Evolutionary conservation across 2,329 filamentous ascomycete genomes (phyloP).

Genomic region (Helotiales sp.): DNA sequence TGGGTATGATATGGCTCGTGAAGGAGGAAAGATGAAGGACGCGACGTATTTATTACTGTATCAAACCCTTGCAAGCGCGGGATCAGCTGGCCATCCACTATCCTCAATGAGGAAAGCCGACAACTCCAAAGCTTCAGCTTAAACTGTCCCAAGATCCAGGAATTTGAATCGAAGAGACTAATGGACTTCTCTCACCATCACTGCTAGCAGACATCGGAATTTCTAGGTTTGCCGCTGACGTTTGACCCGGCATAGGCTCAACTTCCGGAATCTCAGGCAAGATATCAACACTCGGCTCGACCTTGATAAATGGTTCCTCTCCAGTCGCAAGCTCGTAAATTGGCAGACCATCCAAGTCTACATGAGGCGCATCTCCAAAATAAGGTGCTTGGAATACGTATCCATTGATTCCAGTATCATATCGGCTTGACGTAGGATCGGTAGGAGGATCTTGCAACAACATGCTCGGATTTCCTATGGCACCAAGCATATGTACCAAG

Average conservation of each 20-base stretch:
- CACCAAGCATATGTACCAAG: neutral
- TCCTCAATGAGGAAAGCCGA: neutral
- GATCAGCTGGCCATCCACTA: neutral
- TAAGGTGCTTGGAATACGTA: neutral
- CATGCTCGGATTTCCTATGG: neutral
- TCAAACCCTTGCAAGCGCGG: neutral
- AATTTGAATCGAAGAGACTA: neutral
- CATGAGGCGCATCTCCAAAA: too few species aligned
- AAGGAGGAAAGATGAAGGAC: neutral
- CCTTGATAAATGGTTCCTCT: neutral
- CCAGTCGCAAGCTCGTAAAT: neutral
- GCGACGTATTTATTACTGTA: neutral
- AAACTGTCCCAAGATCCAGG: neutral
- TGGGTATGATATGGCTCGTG: neutral
- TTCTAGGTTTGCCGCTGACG: neutral
- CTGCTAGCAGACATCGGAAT: neutral
- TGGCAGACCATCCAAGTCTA: neutral
- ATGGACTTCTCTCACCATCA: neutral
- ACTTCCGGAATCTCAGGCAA: neutral
- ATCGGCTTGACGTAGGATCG: neutral
- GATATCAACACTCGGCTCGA: neutral
- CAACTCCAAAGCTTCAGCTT: neutral
- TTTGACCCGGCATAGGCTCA: neutral
- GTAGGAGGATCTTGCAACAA: neutral
- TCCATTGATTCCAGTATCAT: neutral